phyloP scores from a whole-genome alignment of 768 basidiomycete species.

The Kwoniella bestiolae region DNA sequence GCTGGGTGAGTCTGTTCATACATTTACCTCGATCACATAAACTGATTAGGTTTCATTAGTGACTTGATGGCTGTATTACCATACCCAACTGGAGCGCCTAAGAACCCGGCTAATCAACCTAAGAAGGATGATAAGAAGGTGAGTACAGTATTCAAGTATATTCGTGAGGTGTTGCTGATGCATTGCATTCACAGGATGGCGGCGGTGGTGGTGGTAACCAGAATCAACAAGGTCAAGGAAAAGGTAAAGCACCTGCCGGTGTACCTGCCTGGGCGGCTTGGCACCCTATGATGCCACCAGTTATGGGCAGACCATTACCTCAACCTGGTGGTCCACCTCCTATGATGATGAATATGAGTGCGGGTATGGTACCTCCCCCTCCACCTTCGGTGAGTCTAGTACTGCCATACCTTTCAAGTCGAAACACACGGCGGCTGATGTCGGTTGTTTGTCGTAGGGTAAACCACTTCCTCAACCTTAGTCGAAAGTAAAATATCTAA shows the following conservation, averaged over 20 bases:
- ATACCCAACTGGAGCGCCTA: conserved; percentile 43
- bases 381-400: conserved; percentile 25
- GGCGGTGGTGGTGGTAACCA: conserved; percentile 6
- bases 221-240: conserved; percentile 13
- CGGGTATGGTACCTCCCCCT: conserved; percentile 30
- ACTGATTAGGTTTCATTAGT: conserved; percentile 17
- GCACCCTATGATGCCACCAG: conserved; percentile 33
- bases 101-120: conserved; percentile 31
- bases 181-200: neutral
- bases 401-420: no score
- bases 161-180: neutral
- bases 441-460: conserved; percentile 7
- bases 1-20: conserved; percentile 41
- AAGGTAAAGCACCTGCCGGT: conserved; percentile 33
- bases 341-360: conserved; percentile 26
- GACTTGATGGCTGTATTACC: conserved; percentile 53
- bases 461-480: conserved; percentile 34
- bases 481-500: neutral
- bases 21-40: neutral
- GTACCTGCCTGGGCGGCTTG: conserved; percentile 45
- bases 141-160: neutral
- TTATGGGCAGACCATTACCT: conserved; percentile 37
- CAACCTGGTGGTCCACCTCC: conserved; percentile 36
- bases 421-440: neutral
- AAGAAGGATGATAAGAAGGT: conserved; percentile 38